These are phyloP conservation scores for Hymenoscyphus scutula DNA, from an alignment of 2,329 filamentous ascomycete genomes.

Conservation along the genomic window DNA sequence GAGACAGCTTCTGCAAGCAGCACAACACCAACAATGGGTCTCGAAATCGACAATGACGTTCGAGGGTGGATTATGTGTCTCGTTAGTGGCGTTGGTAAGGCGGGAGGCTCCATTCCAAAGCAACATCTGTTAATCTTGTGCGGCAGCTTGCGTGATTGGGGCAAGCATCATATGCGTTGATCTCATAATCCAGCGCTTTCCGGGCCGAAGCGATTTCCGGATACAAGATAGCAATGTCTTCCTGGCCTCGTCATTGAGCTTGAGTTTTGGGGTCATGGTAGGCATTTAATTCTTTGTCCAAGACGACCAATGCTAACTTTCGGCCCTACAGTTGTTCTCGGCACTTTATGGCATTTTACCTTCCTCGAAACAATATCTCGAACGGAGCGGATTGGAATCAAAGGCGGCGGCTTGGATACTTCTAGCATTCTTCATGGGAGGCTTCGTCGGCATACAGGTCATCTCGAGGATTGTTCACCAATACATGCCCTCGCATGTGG, in stretches of 20 bases:
- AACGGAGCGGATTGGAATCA: constrained; percentile 63
- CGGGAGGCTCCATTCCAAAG: constrained; percentile 5
- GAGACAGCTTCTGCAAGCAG: not conserved
- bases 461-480: constrained; percentile 71
- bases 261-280: constrained; percentile 97
- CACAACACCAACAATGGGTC: not conserved
- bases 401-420: constrained; percentile 66
- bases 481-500: constrained; percentile 74
- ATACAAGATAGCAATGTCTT: constrained; percentile 90
- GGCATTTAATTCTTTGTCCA: constrained; percentile 31
- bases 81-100: constrained; percentile 70
- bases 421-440: constrained; percentile 66
- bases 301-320: constrained; percentile 13
- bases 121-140: constrained; percentile 16
- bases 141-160: constrained; percentile 63
- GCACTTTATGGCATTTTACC: constrained; percentile 92
- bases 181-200: constrained; percentile 68
- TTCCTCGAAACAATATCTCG: constrained; percentile 75
- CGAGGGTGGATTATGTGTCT: constrained; percentile 91
- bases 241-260: constrained; percentile 79
- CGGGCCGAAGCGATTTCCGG: constrained; percentile 72
- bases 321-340: constrained; percentile 72
- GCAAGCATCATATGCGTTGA: constrained; percentile 88
- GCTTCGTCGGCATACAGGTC: constrained; percentile 73
- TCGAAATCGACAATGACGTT: constrained; percentile 62